Base-by-base conservation (phyloP, 2,329 filamentous ascomycete genomes). In the Paecilomyces dactylethromorphus region DNA sequence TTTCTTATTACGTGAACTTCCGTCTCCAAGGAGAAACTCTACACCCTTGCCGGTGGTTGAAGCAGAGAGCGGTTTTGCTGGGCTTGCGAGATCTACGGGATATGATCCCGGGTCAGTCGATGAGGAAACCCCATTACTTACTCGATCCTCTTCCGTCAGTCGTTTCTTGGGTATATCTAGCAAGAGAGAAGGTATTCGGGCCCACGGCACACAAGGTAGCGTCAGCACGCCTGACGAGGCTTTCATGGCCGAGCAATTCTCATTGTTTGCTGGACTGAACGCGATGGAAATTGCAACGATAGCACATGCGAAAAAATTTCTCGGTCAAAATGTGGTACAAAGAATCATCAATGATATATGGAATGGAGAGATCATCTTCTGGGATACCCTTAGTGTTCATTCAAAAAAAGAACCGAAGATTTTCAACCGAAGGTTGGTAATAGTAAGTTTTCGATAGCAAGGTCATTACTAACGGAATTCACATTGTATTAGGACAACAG, bases 331-430 rank as follows among this genome's bases (percentile, higher is more conserved):
- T 60, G 84, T 90, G 2, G 88, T 95, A 11, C 91, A 96, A 70
- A 89, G 88, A 67, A 89, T 95, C 64, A 85, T 96, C 62, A 88
- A 89, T 53, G 89, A 89, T 54, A 90, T 96, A 57, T 95, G 91
- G 91, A 86, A 87, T 62, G 91, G 91, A 53, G 87, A 92, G 64
- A 91, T 96, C 60, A 84, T 92, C 39, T 94, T 95, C 71, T 96
- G 91, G 91, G 88, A 92, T 60, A 84, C 81, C 5, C 78, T 96
- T n/a, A 87, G 84, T 8, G 82, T 90, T 8, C 79, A 88, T 66
- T 86, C 90, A 0, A 83, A 81, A 59, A 96, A 95, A 74, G 85
- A 86, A 67, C 87, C 91, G 1, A 86, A 88, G 22, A 85, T 90
- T 63, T 95, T 94, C 75, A 90, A 90, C 69, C 77, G 79, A 63